These are phyloP conservation scores for Lactarius trivialis DNA, from an alignment of 768 basidiomycete species.

Conservation along the genomic window DNA sequence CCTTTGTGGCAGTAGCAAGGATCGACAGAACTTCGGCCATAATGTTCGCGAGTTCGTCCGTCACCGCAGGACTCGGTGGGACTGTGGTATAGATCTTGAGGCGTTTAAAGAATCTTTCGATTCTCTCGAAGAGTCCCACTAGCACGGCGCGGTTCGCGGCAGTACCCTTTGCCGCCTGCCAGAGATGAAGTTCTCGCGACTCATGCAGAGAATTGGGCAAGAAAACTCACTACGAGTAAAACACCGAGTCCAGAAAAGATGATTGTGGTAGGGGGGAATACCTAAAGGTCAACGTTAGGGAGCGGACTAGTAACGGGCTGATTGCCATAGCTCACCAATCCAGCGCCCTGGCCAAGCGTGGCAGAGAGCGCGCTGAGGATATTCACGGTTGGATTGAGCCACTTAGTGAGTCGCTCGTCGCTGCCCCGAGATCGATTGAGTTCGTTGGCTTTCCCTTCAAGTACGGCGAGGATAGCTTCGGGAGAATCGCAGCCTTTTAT, in stretches of 20 bases:
- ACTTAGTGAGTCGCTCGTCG: background rate
- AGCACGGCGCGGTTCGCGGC: no score
- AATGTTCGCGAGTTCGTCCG: background rate
- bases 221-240: background rate
- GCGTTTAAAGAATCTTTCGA: background rate
- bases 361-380: background rate
- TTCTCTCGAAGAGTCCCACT: background rate
- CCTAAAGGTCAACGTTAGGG: background rate
- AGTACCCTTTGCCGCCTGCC: no score
- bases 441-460: background rate
- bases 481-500: background rate
- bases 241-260: background rate
- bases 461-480: background rate
- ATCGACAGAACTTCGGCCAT: background rate
- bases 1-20: background rate
- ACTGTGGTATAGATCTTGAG: background rate
- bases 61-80: background rate
- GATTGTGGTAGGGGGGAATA: background rate
- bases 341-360: background rate
- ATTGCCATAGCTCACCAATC: background rate
- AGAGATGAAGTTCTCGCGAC: no score
- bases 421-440: background rate
- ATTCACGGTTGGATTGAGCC: background rate
- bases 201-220: background rate
- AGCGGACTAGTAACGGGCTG: background rate